A percentile compares a stretch with the other conserved stretches of the same genome.
Evolutionary conservation across 2,329 filamentous ascomycete genomes (phyloP).

Genomic region (Metarhizium anisopliae): DNA sequence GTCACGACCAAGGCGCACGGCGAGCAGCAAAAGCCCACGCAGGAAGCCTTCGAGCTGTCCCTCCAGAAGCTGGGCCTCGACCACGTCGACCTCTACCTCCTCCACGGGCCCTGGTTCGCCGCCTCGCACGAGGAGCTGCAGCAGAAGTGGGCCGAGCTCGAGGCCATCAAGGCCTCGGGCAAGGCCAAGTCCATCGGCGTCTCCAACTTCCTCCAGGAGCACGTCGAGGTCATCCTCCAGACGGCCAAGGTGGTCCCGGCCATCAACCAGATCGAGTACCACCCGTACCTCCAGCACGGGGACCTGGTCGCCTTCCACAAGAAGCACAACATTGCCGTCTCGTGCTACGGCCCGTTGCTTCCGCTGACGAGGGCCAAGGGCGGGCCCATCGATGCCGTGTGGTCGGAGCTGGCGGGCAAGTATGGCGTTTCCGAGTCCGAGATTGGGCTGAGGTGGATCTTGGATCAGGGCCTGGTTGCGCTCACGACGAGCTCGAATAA

Average conservation of each 20-base stretch:
- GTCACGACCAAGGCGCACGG: constrained; percentile 52
- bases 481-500: constrained; percentile 53
- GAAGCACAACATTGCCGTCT: constrained; percentile 46
- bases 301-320: constrained; percentile 49
- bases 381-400: constrained; percentile 44
- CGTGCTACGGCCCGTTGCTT: constrained; percentile 48
- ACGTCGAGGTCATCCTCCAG: constrained; percentile 47
- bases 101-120: constrained; percentile 49
- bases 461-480: constrained; percentile 50
- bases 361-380: constrained; percentile 36
- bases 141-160: constrained; percentile 48
- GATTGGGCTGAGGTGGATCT: constrained; percentile 48
- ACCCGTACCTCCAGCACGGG: constrained; percentile 64
- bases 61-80: constrained; percentile 58
- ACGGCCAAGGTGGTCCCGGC: constrained; percentile 55
- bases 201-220: constrained; percentile 57
- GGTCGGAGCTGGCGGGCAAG: constrained; percentile 43
- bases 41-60: constrained; percentile 46
- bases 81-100: constrained; percentile 64
- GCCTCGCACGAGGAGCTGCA: constrained; percentile 44
- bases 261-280: constrained; percentile 74
- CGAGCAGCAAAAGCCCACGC: constrained; percentile 28
- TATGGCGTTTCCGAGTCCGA: constrained; percentile 49
- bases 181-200: constrained; percentile 65
- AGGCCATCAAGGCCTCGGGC: constrained; percentile 58